Evolutionary conservation across 805 yeast genomes (phyloP).

Genomic region (Suhomyces sp.): DNA sequence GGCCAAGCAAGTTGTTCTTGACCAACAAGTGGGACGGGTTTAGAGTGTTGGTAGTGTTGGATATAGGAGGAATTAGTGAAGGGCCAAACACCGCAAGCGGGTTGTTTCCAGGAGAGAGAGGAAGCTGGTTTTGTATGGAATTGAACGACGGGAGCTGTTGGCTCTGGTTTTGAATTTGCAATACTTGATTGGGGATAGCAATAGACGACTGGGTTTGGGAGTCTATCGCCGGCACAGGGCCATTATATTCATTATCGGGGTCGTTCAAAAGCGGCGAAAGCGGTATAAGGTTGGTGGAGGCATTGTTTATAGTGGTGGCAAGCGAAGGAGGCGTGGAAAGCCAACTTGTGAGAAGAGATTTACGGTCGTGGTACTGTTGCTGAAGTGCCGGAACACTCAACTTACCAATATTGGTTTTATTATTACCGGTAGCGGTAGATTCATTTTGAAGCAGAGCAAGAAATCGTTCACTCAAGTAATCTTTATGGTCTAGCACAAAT

Average conservation of each 20-base stretch:
- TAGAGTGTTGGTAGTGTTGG: conserved; percentile 14
- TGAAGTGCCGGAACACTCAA: not conserved
- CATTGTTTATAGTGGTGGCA: not conserved
- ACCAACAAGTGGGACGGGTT: conserved; percentile 26
- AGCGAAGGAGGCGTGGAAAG: not conserved
- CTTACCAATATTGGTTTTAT: not conserved
- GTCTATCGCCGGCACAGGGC: conserved; percentile 4
- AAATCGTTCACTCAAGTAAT: conserved; percentile 7
- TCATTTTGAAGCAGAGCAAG: conserved; percentile 7
- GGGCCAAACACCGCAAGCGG: conserved; percentile 5
- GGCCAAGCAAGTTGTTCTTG: not conserved
- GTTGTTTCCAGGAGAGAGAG: conserved; percentile 22
- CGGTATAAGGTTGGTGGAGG: conserved; percentile 23
- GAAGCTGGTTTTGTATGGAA: conserved; percentile 33
- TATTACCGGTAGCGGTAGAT: too few species aligned
- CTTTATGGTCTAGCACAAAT: conserved; percentile 12
- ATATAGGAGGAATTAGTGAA: conserved; percentile 15
- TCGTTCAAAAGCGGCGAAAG: conserved; percentile 30
- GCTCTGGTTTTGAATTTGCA: conserved; percentile 25
- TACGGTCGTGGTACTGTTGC: conserved; percentile 4
- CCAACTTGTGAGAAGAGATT: conserved; percentile 4
- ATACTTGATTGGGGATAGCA: conserved; percentile 17
- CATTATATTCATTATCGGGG: conserved; percentile 16
- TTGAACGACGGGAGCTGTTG: conserved; percentile 38
- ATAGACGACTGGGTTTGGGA: conserved; percentile 4